Evolutionary conservation across 176 grass and related monocot species (phyloP).

Genomic region (Oryza glaberrima): DNA sequence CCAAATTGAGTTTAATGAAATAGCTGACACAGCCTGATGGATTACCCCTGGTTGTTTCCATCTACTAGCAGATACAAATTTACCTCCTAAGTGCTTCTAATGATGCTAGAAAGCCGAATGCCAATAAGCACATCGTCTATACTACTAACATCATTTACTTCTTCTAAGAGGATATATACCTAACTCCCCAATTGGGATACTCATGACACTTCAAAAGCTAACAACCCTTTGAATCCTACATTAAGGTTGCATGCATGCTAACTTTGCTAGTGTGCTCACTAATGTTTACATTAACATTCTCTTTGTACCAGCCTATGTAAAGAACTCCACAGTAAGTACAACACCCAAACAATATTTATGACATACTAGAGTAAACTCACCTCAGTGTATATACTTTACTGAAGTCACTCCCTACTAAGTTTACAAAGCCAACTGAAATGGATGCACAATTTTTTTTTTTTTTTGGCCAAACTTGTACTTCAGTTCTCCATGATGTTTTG

Average conservation of each 20-base stretch:
- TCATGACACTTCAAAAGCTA: slow-evolving; percentile 4
- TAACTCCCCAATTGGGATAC: slow-evolving; percentile 30
- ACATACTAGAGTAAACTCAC: not conserved
- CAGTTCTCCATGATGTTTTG: not conserved
- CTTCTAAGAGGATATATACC: slow-evolving; percentile 27
- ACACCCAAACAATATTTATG: not conserved
- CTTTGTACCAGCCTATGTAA: not conserved
- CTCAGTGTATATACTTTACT: not conserved
- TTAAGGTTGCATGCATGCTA: not conserved
- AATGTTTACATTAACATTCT: not conserved
- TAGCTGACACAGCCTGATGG: not conserved
- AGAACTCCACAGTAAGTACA: not conserved
- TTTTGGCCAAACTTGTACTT: not conserved
- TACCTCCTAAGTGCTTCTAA: not conserved
- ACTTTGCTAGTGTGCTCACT: not conserved
- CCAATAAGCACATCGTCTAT: slow-evolving; percentile 1
- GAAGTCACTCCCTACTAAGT: not conserved
- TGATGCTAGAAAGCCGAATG: not conserved
- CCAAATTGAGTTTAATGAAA: not conserved
- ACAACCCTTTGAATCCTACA: not conserved
- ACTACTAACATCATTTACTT: slow-evolving; percentile 3
- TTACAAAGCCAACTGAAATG: not conserved
- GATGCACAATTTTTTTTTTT: not conserved
- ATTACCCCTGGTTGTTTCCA: not conserved
- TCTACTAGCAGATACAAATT: not conserved